phyloP scores from a whole-genome alignment of 257 asterid species.

The Plantago major region DNA sequence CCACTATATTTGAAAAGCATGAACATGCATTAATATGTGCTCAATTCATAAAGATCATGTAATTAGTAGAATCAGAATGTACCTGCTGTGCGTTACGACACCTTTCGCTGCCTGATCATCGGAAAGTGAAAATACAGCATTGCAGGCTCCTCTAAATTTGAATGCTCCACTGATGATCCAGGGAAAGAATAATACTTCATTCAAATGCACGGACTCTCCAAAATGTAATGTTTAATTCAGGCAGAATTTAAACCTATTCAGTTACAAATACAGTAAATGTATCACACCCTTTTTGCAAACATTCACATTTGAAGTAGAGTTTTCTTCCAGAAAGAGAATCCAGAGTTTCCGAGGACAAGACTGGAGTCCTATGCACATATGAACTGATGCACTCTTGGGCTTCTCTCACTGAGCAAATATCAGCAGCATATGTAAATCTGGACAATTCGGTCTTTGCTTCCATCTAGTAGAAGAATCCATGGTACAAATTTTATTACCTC shows the following conservation, averaged over 20 bases:
- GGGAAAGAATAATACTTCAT: conserved; percentile 1
- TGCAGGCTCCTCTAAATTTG: conserved; percentile 93
- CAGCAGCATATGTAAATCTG: conserved; percentile 62
- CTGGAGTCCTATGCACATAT: conserved; percentile 62
- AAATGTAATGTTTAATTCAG: not conserved
- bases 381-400: conserved; percentile 59
- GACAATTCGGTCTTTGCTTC: conserved; percentile 38
- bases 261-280: not conserved
- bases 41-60: not conserved
- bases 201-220: not conserved
- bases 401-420: conserved; percentile 61
- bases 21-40: conserved; percentile 23
- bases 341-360: conserved; percentile 69
- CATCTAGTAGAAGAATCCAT: conserved; percentile 32
- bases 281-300: conserved; percentile 93
- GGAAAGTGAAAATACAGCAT: conserved; percentile 83
- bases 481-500: no score
- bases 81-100: conserved; percentile 97
- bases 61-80: conserved; percentile 8
- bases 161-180: conserved; percentile 71
- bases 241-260: not conserved
- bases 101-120: conserved; percentile 75
- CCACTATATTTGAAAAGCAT: conserved; percentile 47
- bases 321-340: conserved; percentile 66
- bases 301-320: conserved; percentile 81